These are phyloP conservation scores for Hyphodiscus sp. DNA, from an alignment of 2,329 filamentous ascomycete species.

Conservation along the genomic window DNA sequence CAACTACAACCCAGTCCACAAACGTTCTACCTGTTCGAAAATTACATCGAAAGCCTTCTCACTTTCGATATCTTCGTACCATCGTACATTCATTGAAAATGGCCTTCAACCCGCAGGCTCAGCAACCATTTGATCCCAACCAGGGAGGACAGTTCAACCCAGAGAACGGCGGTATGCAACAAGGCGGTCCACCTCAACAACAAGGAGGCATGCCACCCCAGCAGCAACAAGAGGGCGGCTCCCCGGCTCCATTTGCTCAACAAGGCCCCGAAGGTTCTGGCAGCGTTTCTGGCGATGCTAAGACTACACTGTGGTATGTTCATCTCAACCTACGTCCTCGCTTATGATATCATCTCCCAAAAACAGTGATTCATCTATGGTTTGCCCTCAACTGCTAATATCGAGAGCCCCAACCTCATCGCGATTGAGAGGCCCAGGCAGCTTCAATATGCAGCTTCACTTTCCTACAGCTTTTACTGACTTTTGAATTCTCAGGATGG, in stretches of 20 bases:
- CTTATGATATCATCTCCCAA: constrained; percentile 29
- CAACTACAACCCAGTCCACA: neutral
- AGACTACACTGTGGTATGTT: constrained; percentile 49
- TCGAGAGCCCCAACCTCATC: neutral
- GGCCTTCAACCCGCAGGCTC: constrained; percentile 56
- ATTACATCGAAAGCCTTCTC: neutral
- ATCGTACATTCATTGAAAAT: constrained; percentile 36
- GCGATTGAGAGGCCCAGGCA: neutral
- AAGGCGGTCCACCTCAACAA: constrained; percentile 36
- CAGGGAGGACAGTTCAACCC: constrained; percentile 50
- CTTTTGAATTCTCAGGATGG: constrained; percentile 64
- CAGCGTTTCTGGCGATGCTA: constrained; percentile 42
- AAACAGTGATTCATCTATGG: neutral
- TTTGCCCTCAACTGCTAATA: neutral
- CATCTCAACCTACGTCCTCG: neutral
- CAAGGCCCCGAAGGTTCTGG: constrained; percentile 30
- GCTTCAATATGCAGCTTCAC: constrained; percentile 29
- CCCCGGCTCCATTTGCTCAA: constrained; percentile 43
- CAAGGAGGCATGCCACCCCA: constrained; percentile 11
- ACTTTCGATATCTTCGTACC: neutral
- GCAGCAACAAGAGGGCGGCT: constrained; percentile 56
- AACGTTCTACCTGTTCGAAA: neutral
- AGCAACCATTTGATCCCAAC: constrained; percentile 49
- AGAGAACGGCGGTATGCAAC: constrained; percentile 36
- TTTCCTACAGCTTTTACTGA: constrained; percentile 35